phyloP scores from a whole-genome alignment of 2,329 filamentous ascomycete species.

The Colletotrichum horii region DNA sequence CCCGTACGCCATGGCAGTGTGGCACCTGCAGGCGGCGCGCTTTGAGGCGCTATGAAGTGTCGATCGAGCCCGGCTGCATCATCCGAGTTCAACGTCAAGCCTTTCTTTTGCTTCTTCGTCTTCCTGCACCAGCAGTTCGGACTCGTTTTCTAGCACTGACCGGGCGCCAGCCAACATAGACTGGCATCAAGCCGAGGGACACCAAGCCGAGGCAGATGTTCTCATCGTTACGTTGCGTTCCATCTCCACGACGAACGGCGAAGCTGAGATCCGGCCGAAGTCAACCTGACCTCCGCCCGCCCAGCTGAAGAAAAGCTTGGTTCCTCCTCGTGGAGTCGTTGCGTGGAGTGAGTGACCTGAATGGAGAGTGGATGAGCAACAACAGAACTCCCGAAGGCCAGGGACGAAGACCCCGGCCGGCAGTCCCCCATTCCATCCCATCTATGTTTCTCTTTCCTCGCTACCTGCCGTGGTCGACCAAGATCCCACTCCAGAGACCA shows the following conservation, averaged over 20 bases:
- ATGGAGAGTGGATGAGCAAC: neutral
- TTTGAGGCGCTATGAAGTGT: slow-evolving; percentile 14
- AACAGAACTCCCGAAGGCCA: neutral
- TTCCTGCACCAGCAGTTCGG: neutral
- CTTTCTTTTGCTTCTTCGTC: neutral
- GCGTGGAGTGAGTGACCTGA: neutral
- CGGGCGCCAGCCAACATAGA: neutral
- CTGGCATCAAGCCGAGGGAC: neutral
- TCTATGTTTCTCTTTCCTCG: neutral
- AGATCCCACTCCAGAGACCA: neutral
- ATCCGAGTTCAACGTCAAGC: slow-evolving; percentile 7
- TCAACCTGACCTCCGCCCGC: neutral
- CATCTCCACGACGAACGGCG: neutral
- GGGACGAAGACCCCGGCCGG: neutral
- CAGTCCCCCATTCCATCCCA: slow-evolving; percentile 3
- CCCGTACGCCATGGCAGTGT: neutral
- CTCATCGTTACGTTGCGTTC: neutral
- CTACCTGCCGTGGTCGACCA: neutral
- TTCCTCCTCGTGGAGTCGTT: neutral
- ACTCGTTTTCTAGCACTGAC: neutral
- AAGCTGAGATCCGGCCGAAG: neutral
- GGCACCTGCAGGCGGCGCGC: neutral
- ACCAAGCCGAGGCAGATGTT: neutral
- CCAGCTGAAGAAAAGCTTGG: neutral
- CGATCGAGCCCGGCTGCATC: slow-evolving; percentile 2